Base-by-base conservation (phyloP, 345 rosid species). In the Brassica cretica region DNA sequence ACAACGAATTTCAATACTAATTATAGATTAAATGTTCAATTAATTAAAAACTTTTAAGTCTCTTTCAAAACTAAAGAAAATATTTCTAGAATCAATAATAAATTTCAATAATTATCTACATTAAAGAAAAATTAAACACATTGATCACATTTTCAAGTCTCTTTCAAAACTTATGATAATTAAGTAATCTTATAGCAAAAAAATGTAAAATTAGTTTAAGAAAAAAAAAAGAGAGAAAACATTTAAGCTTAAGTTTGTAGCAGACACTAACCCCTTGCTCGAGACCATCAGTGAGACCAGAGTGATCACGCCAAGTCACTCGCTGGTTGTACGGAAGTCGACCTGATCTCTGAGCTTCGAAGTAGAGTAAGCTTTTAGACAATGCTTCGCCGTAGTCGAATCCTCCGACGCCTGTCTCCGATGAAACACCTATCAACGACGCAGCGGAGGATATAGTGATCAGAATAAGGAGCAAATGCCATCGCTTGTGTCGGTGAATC, bases 281-380 rank as follows among this genome's bases (percentile, higher is more conserved):
- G 7, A 94, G 87, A 74, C 98, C 97, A 74, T 92, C 98, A 83
- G 89, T 86, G 83, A 94, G 93, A 76, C 91, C 97, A 10, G 98
- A 94, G 79, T 90, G 92, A 84, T 88, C 88, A 71, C 98, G 97
- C 98, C 98, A 94, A 6, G 89, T 70, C 74, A 88, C 90, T 0
- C 97, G 82, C 65, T 94, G 98, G 81, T 88, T 89, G 79, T 94
- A 86, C 0, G 98, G 98, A 19, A 94, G 79, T 8, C 97, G 88
- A 27, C 97, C 97, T 49, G 98, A 94, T 53, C 97, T 89, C 53
- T 94, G 98, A 44, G 98, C 80, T 80, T 94, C 98, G 72, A 94
- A 92, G 84, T 94, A 94, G 62, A 92, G 87, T 65, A 94, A 91
- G 86, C 98, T 92, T 73, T 94, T 92, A 1, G 92, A 53, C 14